Conservation (phyloP, 495 filamentous ascomycete species). For the Penicillium silybi region DNA sequence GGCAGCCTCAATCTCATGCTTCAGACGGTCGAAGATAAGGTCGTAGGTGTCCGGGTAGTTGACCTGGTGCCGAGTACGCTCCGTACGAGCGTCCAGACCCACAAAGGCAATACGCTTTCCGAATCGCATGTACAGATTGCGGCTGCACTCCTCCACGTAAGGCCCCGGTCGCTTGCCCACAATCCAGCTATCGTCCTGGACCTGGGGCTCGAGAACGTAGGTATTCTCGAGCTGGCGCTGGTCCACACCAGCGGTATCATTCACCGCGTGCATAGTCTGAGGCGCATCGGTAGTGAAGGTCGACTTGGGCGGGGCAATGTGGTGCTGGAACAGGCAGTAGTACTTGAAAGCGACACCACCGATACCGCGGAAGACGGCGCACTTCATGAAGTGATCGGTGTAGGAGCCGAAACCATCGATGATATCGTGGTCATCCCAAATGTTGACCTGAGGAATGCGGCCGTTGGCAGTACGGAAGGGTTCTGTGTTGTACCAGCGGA, state of each 20-base stretch:
- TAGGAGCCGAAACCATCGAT: constrained; percentile 94
- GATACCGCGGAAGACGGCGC: constrained; percentile 85
- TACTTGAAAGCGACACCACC: constrained; percentile 84
- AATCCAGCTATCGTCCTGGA: constrained; percentile 72
- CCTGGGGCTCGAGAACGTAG: constrained; percentile 57
- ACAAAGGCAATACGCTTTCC: constrained; percentile 80
- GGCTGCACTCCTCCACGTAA: constrained; percentile 76
- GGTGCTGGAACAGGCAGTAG: constrained; percentile 93
- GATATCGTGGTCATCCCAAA: constrained; percentile 93
- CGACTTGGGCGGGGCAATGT: constrained; percentile 73
- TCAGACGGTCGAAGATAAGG: constrained; percentile 66
- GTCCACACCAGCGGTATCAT: constrained; percentile 54
- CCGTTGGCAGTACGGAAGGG: constrained; percentile 81
- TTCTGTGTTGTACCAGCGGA: constrained; percentile 78
- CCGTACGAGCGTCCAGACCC: constrained; percentile 85
- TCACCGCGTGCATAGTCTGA: constrained; percentile 45
- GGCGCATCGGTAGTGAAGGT: constrained; percentile 74
- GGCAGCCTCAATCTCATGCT: constrained; percentile 58
- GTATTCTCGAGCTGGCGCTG: constrained; percentile 63
- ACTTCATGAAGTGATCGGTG: constrained; percentile 90
- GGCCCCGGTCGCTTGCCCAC: constrained; percentile 69
- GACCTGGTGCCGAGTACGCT: constrained; percentile 87
- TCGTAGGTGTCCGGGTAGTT: constrained; percentile 91
- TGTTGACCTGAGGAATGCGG: constrained; percentile 86
- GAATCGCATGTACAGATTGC: constrained; percentile 78